A percentile compares a stretch with the other conserved stretches of the same genome.
Conservation (phyloP, 139 green algal species). For the Mesotaenium endlicherianum region DNA sequence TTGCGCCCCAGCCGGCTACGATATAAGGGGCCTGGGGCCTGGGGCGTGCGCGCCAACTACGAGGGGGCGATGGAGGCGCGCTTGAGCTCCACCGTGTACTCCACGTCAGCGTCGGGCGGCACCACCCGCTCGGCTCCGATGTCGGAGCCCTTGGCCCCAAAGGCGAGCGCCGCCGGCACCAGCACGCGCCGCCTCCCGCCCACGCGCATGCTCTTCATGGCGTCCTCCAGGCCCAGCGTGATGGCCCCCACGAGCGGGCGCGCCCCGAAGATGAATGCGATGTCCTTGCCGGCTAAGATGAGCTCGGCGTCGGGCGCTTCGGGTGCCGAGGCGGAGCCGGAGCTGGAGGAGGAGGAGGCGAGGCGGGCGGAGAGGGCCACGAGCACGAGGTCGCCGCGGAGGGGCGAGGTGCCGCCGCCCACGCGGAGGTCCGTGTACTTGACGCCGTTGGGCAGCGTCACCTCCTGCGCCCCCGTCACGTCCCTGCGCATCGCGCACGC, state of each 20-base stretch:
- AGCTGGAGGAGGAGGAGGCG: no score
- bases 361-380: background rate
- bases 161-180: conserved; percentile 7
- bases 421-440: conserved; percentile 26
- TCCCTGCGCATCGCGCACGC: no score
- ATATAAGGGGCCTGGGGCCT: no score
- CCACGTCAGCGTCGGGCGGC: background rate
- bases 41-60: no score
- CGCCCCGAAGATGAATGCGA: conserved; percentile 36
- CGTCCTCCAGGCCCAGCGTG: conserved; percentile 11
- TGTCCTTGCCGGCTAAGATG: background rate
- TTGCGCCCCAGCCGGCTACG: no score
- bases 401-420: conserved; percentile 12
- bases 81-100: conserved; percentile 31
- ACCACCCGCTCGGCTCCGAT: background rate
- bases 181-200: conserved; percentile 31
- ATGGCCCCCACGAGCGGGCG: conserved; percentile 6
- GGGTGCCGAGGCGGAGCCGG: background rate
- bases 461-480: background rate
- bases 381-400: conserved; percentile 24
- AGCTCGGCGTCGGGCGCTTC: background rate
- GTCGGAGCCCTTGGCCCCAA: background rate
- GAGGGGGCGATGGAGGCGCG: conserved; percentile 36
- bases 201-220: conserved; percentile 9
- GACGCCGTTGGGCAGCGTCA: background rate